A percentile compares a stretch with the other conserved stretches of the same genome.
Evolutionary conservation across 768 basidiomycete species (phyloP).

Genomic region (Tubosaeta brunneosetosa): DNA sequence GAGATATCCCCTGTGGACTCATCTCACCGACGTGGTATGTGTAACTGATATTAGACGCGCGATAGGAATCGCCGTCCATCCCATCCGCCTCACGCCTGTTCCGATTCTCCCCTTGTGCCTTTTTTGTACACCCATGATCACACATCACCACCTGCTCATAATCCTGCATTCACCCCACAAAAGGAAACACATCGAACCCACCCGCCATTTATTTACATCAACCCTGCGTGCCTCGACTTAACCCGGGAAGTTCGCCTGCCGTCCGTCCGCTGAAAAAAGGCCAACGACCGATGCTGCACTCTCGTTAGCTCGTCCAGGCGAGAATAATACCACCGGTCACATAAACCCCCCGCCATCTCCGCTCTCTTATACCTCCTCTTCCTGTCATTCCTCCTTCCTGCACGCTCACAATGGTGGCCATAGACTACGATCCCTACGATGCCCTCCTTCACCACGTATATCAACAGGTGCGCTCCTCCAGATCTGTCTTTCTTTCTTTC

Average conservation of each 20-base stretch:
- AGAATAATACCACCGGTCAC: background rate
- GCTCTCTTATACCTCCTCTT: conserved; percentile 12
- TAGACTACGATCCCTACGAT: conserved; percentile 79
- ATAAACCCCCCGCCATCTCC: background rate
- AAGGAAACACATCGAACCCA: conserved; percentile 8
- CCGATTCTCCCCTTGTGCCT: conserved; percentile 11
- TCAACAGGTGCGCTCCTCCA: conserved; percentile 49
- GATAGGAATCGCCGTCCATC: background rate
- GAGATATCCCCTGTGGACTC: background rate
- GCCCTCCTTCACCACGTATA: conserved; percentile 78
- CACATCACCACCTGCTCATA: background rate
- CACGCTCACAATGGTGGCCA: conserved; percentile 23
- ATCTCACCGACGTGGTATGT: background rate
- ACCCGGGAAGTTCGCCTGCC: conserved; percentile 1
- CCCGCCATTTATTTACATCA: background rate
- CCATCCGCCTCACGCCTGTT: background rate
- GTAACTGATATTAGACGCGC: background rate
- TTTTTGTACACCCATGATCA: background rate
- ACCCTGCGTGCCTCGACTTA: conserved; percentile 3
- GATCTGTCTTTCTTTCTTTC: background rate
- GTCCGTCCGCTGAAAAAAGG: background rate
- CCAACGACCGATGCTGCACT: background rate
- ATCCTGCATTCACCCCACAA: background rate
- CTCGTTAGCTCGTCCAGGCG: background rate
- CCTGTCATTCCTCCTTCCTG: background rate